Percentiles rank a stretch among this genome's conserved stretches.
Conservation (phyloP, 371 early-diverging fungal species). For the Mucor plumbeus region DNA sequence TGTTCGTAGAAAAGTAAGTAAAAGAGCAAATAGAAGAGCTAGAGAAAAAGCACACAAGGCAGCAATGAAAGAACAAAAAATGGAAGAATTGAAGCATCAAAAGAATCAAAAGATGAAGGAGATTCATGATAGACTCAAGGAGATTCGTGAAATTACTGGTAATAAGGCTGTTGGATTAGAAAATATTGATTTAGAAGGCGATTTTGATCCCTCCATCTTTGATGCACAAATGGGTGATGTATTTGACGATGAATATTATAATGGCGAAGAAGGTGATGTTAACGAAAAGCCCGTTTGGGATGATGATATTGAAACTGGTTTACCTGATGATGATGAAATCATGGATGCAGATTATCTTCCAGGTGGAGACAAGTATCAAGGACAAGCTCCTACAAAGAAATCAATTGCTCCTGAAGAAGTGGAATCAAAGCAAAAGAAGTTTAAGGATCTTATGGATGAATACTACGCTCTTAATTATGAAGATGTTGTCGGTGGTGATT, state of each 20-base stretch:
- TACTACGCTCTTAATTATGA: slow-evolving; percentile 93
- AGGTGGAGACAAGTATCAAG: slow-evolving; percentile 58
- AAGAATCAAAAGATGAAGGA: slow-evolving; percentile 90
- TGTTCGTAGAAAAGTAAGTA: slow-evolving; percentile 74
- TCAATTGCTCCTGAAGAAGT: neutral
- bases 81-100: slow-evolving; percentile 85
- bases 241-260: slow-evolving; percentile 80
- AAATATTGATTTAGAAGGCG: slow-evolving; percentile 83
- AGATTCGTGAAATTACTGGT: slow-evolving; percentile 89
- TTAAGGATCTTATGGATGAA: slow-evolving; percentile 80
- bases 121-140: slow-evolving; percentile 74
- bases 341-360: slow-evolving; percentile 93
- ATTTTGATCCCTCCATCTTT: slow-evolving; percentile 87
- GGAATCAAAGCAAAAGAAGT: slow-evolving; percentile 32
- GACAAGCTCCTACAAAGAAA: neutral
- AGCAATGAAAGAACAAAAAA: slow-evolving; percentile 67
- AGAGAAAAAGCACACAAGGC: slow-evolving; percentile 72
- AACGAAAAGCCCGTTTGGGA: slow-evolving; percentile 73
- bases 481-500: slow-evolving; percentile 89
- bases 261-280: slow-evolving; percentile 37
- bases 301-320: slow-evolving; percentile 70
- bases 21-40: slow-evolving; percentile 74
- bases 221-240: slow-evolving; percentile 82
- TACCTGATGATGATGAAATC: slow-evolving; percentile 62
- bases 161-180: slow-evolving; percentile 72